A percentile compares a stretch with the other conserved stretches of the same genome.
Evolutionary conservation across 2,329 filamentous ascomycete species (phyloP).

Genomic region (Aspergillus brunneoviolaceus): DNA sequence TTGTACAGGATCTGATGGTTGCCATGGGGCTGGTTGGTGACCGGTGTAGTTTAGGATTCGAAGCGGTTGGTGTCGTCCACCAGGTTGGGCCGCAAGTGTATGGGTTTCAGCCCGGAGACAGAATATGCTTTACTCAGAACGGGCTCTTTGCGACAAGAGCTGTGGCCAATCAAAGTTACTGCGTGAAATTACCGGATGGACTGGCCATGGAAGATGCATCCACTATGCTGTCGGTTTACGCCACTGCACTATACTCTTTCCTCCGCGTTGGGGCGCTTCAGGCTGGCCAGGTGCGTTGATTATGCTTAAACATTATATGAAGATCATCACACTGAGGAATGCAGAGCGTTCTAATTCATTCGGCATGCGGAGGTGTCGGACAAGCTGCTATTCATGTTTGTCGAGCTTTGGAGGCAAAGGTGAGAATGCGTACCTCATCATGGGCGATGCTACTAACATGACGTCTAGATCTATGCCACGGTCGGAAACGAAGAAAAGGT

Average conservation of each 20-base stretch:
- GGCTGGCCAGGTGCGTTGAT: conserved; percentile 17
- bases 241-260: conserved; percentile 23
- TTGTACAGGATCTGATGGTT: conserved; percentile 29
- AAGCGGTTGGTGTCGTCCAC: conserved; percentile 32
- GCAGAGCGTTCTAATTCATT: conserved; percentile 29
- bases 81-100: conserved; percentile 25
- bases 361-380: conserved; percentile 29
- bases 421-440: too few species aligned
- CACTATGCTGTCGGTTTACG: conserved; percentile 12
- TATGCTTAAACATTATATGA: too few species aligned
- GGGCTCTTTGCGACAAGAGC: conserved; percentile 13
- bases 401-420: conserved; percentile 22
- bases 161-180: conserved; percentile 14
- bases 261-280: conserved; percentile 23
- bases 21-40: conserved; percentile 32
- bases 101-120: conserved; percentile 30
- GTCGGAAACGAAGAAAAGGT: conserved; percentile 25
- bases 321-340: too few species aligned
- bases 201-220: conserved; percentile 14
- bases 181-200: conserved; percentile 14
- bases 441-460: too few species aligned
- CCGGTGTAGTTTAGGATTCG: conserved; percentile 25
- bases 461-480: conserved; percentile 21
- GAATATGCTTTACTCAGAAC: conserved; percentile 22
- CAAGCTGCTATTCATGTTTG: conserved; percentile 28